Evolutionary conservation across 305 asterid species (phyloP).

Genomic region (Fraxinus baroniana): DNA sequence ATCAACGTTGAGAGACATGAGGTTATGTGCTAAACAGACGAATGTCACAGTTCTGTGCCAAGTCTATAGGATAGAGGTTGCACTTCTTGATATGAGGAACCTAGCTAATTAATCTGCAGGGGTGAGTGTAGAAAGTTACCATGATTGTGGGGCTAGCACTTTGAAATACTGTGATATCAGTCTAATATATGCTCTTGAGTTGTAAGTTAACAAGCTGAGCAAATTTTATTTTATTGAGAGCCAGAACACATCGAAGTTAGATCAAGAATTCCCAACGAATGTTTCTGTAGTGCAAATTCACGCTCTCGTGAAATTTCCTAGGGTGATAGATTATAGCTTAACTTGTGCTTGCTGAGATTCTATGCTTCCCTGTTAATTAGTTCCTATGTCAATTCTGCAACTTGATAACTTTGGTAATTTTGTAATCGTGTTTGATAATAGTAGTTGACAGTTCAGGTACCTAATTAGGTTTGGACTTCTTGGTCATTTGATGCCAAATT

Average conservation of each 20-base stretch:
- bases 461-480: neutral
- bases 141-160: neutral
- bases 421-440: neutral
- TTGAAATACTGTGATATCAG: neutral
- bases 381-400: neutral
- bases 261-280: neutral
- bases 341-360: neutral
- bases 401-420: neutral
- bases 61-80: neutral
- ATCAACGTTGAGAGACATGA: neutral
- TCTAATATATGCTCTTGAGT: neutral
- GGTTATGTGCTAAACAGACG: neutral
- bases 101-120: neutral
- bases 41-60: neutral
- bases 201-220: neutral
- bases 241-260: neutral
- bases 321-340: neutral
- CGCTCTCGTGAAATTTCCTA: neutral
- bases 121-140: neutral
- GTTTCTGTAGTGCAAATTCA: neutral
- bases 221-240: neutral
- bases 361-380: neutral
- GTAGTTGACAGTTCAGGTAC: neutral
- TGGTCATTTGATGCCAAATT: neutral
- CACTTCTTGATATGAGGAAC: neutral